These are phyloP conservation scores for Tetrapisispora arboricola DNA, from an alignment of 805 yeast species.

Conservation along the genomic window DNA sequence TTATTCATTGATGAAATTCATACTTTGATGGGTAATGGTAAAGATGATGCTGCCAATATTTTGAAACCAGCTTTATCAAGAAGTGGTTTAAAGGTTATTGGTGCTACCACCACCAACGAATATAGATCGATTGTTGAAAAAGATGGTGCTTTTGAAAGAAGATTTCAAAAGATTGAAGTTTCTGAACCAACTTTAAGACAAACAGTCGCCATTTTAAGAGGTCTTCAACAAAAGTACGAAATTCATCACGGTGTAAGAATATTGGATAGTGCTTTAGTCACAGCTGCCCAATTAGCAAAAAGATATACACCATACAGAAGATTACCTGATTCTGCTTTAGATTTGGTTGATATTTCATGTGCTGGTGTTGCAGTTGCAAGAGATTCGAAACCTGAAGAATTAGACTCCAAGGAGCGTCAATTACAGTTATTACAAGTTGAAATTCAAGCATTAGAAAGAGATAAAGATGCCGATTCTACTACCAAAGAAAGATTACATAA, in stretches of 20 bases:
- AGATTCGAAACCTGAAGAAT: conserved; percentile 94
- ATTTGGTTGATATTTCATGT: conserved; percentile 89
- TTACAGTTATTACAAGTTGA: conserved; percentile 88
- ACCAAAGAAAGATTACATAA: conserved; percentile 77
- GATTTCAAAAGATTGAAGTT: conserved; percentile 95
- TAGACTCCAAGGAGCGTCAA: conserved; percentile 89
- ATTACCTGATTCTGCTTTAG: conserved; percentile 95
- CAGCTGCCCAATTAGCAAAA: conserved; percentile 91
- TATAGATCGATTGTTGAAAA: conserved; percentile 87
- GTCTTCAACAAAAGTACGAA: conserved; percentile 89
- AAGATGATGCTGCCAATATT: conserved; percentile 91
- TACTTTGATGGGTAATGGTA: conserved; percentile 99
- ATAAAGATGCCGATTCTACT: conserved; percentile 68
- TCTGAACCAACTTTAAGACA: conserved; percentile 87
- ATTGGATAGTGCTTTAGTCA: conserved; percentile 83
- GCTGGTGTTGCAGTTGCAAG: conserved; percentile 97
- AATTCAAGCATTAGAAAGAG: conserved; percentile 94
- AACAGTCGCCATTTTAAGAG: conserved; percentile 93
- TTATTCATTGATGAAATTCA: conserved; percentile 96
- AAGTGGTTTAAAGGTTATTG: conserved; percentile 92
- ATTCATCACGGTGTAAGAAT: conserved; percentile 97
- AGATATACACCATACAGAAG: conserved; percentile 91
- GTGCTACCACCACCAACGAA: conserved; percentile 94
- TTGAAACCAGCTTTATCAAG: conserved; percentile 96
- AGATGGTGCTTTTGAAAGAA: conserved; percentile 97